Evolutionary conservation across 78 protist genomes (phyloP).

Genomic region (Blattamonas nauphoetae): DNA sequence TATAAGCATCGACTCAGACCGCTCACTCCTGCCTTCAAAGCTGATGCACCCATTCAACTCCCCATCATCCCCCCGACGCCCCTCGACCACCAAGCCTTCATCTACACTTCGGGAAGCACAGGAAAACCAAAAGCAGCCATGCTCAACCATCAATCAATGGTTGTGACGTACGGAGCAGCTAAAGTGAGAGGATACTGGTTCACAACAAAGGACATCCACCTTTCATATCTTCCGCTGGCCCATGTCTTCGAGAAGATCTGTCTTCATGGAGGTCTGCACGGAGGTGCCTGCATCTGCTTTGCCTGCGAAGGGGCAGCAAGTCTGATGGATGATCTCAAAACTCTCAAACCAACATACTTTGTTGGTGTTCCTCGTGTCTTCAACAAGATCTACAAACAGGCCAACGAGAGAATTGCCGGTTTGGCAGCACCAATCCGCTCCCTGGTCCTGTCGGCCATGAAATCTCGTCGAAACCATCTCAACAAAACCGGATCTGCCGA

Average conservation of each 20-base stretch:
- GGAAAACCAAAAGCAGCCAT: not conserved
- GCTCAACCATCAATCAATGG: not conserved
- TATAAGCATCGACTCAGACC: not conserved
- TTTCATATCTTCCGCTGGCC: conserved; percentile 11
- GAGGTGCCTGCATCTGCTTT: not conserved
- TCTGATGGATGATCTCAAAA: conserved; percentile 55
- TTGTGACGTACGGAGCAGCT: conserved; percentile 2
- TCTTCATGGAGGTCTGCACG: not conserved
- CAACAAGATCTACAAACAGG: conserved; percentile 64
- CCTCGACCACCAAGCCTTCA: not conserved
- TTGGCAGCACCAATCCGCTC: not conserved
- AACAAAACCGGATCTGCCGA: no score
- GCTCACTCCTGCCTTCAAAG: not conserved
- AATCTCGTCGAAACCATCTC: not conserved
- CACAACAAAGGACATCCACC: not conserved
- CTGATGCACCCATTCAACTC: not conserved
- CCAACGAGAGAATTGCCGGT: conserved; percentile 7
- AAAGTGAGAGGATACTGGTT: not conserved
- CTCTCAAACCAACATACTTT: conserved; percentile 75
- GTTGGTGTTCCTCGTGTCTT: conserved; percentile 80
- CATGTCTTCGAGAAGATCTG: conserved; percentile 6
- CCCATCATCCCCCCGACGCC: not conserved
- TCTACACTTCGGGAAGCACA: conserved; percentile 11
- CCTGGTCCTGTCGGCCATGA: not conserved
- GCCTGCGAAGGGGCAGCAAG: conserved; percentile 12